Evolutionary conservation across 1,284 basidiomycete species (phyloP).

Genomic region (Porodaedalea pini): DNA sequence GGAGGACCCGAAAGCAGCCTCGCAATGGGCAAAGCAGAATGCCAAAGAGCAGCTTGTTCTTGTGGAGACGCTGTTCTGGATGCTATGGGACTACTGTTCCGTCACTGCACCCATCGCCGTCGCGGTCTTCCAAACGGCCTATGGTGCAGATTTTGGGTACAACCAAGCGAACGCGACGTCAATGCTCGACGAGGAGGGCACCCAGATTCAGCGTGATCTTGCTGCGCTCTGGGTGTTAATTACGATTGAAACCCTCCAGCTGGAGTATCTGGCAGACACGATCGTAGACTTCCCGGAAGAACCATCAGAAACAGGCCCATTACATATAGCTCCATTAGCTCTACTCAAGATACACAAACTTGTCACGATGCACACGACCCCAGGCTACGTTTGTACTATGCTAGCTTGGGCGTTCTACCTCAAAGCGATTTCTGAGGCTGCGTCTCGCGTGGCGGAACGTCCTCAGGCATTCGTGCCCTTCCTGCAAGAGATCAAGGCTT

Average conservation of each 20-base stretch:
- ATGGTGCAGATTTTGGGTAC: constrained; percentile 63
- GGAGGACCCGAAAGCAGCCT: constrained; percentile 56
- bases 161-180: constrained; percentile 62
- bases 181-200: constrained; percentile 72
- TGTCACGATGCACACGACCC: constrained; percentile 11
- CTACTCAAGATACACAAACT: constrained; percentile 34
- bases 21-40: constrained; percentile 78
- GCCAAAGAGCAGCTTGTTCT: constrained; percentile 75
- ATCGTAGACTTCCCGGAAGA: constrained; percentile 50
- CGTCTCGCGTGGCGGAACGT: constrained; percentile 9
- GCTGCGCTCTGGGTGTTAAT: constrained; percentile 74
- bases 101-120: constrained; percentile 62
- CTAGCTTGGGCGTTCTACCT: constrained; percentile 21
- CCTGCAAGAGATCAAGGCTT: constrained; percentile 10
- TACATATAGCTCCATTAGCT: constrained; percentile 52
- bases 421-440: constrained; percentile 15
- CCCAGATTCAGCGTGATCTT: constrained; percentile 61
- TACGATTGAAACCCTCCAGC: constrained; percentile 74
- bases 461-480: constrained; percentile 4
- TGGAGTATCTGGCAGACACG: constrained; percentile 68
- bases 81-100: constrained; percentile 74
- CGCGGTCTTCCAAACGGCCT: constrained; percentile 61
- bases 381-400: constrained; percentile 20
- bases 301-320: constrained; percentile 47
- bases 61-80: constrained; percentile 82